Conservation (phyloP, 257 asterid species). For the Coffea canephora region DNA sequence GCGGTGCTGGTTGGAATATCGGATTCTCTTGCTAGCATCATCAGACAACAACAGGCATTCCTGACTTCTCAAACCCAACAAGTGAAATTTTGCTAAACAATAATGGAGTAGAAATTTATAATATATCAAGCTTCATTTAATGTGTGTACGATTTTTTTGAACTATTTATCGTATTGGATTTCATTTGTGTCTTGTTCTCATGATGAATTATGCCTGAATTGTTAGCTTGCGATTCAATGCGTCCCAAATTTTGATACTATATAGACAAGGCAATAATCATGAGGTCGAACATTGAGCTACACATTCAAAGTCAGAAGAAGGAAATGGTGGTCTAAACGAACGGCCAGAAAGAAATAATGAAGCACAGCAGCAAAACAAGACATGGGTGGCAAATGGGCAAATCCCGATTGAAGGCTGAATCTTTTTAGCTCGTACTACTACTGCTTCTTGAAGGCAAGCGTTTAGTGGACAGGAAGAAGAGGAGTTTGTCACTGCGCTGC, state of each 20-base stretch:
- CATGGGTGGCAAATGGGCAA: background rate
- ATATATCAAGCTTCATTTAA: too few relatives aligned
- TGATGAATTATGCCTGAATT: background rate
- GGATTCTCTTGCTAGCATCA: too few relatives aligned
- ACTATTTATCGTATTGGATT: background rate
- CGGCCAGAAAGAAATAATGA: background rate
- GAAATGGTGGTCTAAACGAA: background rate
- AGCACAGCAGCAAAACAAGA: background rate
- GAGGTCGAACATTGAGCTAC: too few relatives aligned
- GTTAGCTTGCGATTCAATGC: background rate
- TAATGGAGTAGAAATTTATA: too few relatives aligned
- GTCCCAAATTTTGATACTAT: background rate
- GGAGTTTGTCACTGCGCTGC: conserved; percentile 18
- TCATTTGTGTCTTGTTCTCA: background rate
- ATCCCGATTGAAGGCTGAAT: background rate
- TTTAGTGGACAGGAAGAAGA: conserved; percentile 16
- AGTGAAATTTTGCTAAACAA: too few relatives aligned
- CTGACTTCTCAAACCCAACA: too few relatives aligned
- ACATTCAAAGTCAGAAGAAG: background rate
- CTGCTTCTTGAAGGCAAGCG: background rate
- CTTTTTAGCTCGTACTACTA: background rate
- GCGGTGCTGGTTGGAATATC: too few relatives aligned
- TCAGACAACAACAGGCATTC: too few relatives aligned
- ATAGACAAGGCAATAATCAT: background rate
- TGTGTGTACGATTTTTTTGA: too few relatives aligned